phyloP scores from a whole-genome alignment of 768 basidiomycete species.

The Trametopsis cervina region DNA sequence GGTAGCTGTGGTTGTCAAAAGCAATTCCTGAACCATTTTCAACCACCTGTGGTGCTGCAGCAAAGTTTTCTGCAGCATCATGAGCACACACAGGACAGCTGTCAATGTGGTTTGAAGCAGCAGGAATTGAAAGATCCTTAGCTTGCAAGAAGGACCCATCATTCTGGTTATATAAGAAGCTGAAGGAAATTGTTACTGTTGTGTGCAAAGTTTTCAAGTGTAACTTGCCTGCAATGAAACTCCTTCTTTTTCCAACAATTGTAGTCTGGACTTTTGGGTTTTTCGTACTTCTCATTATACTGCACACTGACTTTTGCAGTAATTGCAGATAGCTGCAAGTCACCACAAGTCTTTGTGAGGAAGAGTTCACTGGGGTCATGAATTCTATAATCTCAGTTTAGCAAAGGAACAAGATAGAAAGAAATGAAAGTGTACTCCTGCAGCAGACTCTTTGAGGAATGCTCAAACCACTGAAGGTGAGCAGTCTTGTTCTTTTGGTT shows the following conservation, averaged over 20 bases:
- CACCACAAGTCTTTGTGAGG: slow-evolving; percentile 46
- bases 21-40: slow-evolving; percentile 35
- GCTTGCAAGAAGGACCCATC: slow-evolving; percentile 42
- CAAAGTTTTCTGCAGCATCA: slow-evolving; percentile 26
- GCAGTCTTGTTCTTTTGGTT: slow-evolving; percentile 33
- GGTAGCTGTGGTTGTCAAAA: slow-evolving; percentile 44
- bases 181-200: slow-evolving; percentile 16
- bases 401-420: background rate
- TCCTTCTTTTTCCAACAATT: background rate
- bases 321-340: slow-evolving; percentile 32
- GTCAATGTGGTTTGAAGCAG: slow-evolving; percentile 32
- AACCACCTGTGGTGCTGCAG: slow-evolving; percentile 17
- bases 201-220: background rate
- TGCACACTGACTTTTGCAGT: slow-evolving; percentile 43
- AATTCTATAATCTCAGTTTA: slow-evolving; percentile 22
- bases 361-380: slow-evolving; percentile 62
- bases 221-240: background rate
- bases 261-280: slow-evolving; percentile 11
- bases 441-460: slow-evolving; percentile 55
- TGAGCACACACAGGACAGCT: slow-evolving; percentile 49
- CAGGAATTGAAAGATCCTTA: slow-evolving; percentile 19
- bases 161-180: slow-evolving; percentile 42
- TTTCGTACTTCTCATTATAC: slow-evolving; percentile 15
- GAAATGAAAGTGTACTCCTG: slow-evolving; percentile 28
- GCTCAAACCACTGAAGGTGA: slow-evolving; percentile 74